Conservation (phyloP, 352 stramenopile genomes). For the Phytophthora vignae region DNA sequence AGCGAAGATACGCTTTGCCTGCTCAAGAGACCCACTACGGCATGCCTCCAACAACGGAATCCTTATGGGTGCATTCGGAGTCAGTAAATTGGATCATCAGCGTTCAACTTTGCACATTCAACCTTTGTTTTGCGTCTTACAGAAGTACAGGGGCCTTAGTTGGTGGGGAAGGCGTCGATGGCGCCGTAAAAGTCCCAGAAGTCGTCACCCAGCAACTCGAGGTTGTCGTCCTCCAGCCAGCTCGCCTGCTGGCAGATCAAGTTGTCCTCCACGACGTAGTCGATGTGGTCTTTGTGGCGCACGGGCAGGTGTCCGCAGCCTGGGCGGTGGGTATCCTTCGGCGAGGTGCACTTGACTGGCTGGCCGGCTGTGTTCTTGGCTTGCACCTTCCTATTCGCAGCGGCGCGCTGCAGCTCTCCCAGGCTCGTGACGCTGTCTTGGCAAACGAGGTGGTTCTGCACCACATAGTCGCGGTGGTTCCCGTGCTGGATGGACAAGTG, state of each 20-base stretch:
- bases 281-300: conserved; percentile 82
- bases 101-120: not conserved
- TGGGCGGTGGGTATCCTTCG: conserved; percentile 61
- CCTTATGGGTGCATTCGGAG: not conserved
- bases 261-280: conserved; percentile 87
- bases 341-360: conserved; percentile 32
- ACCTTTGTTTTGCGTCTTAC: not conserved
- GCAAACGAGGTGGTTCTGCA: conserved; percentile 85
- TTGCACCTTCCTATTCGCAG: conserved; percentile 17
- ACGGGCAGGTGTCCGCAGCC: conserved; percentile 78
- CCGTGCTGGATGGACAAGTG: conserved; percentile 83
- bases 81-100: not conserved
- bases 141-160: conserved; percentile 10
- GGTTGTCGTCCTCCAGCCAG: conserved; percentile 61
- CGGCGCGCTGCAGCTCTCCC: conserved; percentile 30
- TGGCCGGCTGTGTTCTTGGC: conserved; percentile 4
- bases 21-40: not conserved
- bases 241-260: conserved; percentile 76
- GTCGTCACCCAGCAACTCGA: conserved; percentile 79
- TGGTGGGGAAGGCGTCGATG: conserved; percentile 60
- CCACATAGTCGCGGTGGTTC: conserved; percentile 83
- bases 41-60: not conserved
- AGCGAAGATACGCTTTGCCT: not conserved
- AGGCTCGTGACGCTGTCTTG: conserved; percentile 74
- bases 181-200: conserved; percentile 88